Evolutionary conservation across 306 rosid species (phyloP).

Genomic region (Citrullus mucosospermus): DNA sequence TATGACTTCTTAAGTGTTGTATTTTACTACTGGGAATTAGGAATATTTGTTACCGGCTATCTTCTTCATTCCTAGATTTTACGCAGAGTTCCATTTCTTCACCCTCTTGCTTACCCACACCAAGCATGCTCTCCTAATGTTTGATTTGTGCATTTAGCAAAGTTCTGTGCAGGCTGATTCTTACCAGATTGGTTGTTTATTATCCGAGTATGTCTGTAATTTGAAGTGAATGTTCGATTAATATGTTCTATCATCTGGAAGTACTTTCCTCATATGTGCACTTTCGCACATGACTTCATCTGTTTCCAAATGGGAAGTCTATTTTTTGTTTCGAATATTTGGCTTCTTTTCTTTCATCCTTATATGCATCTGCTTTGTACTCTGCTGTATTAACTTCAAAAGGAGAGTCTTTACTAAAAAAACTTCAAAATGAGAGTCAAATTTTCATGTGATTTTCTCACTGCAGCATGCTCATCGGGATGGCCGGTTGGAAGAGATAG

Average conservation of each 20-base stretch:
- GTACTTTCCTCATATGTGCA: neutral
- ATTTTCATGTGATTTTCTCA: slow-evolving; percentile 14
- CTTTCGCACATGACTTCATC: neutral
- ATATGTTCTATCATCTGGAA: neutral
- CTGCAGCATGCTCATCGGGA: slow-evolving; percentile 84
- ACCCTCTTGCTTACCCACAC: neutral
- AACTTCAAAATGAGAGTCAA: slow-evolving; percentile 1
- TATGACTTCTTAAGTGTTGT: neutral
- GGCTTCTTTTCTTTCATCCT: neutral
- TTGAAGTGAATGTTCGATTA: neutral
- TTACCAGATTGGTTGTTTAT: neutral
- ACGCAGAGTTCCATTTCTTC: neutral
- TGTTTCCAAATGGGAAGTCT: neutral
- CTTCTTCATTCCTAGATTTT: neutral
- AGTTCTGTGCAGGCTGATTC: neutral
- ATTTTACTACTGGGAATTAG: neutral
- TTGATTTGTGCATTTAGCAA: neutral
- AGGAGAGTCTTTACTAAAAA: neutral
- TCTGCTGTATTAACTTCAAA: neutral
- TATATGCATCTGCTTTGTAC: neutral
- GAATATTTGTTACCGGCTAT: neutral
- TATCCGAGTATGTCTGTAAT: neutral
- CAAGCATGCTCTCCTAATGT: neutral
- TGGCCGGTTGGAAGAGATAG: slow-evolving; percentile 75
- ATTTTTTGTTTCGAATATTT: neutral